phyloP scores from a whole-genome alignment of 495 filamentous ascomycete species.

The Hypoxylon fuscum region DNA sequence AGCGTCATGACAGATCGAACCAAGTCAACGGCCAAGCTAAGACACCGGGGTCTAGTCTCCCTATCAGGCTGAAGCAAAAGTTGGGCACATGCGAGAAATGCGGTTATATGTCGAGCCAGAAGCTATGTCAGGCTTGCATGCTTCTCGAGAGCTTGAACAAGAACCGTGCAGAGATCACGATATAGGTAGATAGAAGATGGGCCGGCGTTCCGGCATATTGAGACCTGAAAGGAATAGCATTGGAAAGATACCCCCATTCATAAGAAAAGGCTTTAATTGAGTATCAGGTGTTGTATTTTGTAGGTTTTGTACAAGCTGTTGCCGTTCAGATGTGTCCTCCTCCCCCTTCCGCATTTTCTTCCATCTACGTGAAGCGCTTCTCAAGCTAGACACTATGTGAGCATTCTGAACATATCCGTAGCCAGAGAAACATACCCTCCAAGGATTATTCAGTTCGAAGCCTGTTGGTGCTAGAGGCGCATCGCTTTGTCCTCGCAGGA shows the following conservation, averaged over 20 bases:
- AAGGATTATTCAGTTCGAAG: slow-evolving; percentile 95
- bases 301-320: slow-evolving; percentile 32
- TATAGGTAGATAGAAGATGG: slow-evolving; percentile 54
- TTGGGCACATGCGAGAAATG: slow-evolving; percentile 86
- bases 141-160: slow-evolving; percentile 92
- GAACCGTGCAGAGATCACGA: slow-evolving; percentile 80
- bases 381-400: slow-evolving; percentile 54
- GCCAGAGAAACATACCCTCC: slow-evolving; percentile 66
- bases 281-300: slow-evolving; percentile 31
- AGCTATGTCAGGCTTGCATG: slow-evolving; percentile 93
- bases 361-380: slow-evolving; percentile 55
- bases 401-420: slow-evolving; percentile 4
- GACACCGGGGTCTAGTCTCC: slow-evolving; percentile 35
- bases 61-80: slow-evolving; percentile 63
- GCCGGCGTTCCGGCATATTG: slow-evolving; percentile 23
- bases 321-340: slow-evolving; percentile 9
- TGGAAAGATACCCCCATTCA: slow-evolving; percentile 39
- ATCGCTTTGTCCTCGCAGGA: slow-evolving; percentile 84
- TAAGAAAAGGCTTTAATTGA: slow-evolving; percentile 16
- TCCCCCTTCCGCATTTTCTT: background rate
- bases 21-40: slow-evolving; percentile 28
- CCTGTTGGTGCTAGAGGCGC: slow-evolving; percentile 79
- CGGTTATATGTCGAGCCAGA: slow-evolving; percentile 94
- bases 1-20: slow-evolving; percentile 27
- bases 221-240: slow-evolving; percentile 23